Evolutionary conservation across 257 asterid genomes (phyloP).

Genomic region (Knoxia roxburghii): DNA sequence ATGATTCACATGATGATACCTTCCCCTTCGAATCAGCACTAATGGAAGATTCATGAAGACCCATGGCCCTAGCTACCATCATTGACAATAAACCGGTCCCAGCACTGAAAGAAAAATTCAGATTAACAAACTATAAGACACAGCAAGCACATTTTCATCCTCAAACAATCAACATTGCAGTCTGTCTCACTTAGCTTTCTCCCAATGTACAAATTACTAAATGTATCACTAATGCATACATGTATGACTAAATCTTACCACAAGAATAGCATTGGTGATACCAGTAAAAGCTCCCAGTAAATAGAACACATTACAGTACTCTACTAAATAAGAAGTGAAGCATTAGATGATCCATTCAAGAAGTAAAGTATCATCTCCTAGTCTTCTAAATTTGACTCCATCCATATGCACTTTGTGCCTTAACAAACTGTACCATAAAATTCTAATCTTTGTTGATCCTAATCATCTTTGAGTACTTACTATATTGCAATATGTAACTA

Average conservation of each 20-base stretch:
- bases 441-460: no score
- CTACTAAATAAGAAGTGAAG: not conserved
- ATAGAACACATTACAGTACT: not conserved
- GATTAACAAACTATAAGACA: slow-evolving; percentile 5
- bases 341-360: not conserved
- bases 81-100: slow-evolving; percentile 90
- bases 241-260: not conserved
- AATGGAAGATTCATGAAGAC: slow-evolving; percentile 28
- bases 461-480: not conserved
- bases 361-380: not conserved
- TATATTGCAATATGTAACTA: not conserved
- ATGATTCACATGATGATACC: slow-evolving; percentile 95
- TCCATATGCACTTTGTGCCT: not conserved
- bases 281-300: not conserved
- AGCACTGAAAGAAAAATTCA: slow-evolving; percentile 45
- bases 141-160: slow-evolving; percentile 2
- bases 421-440: not conserved
- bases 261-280: not conserved
- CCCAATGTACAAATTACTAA: not conserved
- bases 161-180: not conserved
- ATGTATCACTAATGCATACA: not conserved
- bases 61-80: slow-evolving; percentile 94
- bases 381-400: not conserved
- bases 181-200: not conserved
- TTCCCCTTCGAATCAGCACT: slow-evolving; percentile 35